Base-by-base conservation (phyloP, 805 yeast species). In the Barnettozyma pratensis region DNA sequence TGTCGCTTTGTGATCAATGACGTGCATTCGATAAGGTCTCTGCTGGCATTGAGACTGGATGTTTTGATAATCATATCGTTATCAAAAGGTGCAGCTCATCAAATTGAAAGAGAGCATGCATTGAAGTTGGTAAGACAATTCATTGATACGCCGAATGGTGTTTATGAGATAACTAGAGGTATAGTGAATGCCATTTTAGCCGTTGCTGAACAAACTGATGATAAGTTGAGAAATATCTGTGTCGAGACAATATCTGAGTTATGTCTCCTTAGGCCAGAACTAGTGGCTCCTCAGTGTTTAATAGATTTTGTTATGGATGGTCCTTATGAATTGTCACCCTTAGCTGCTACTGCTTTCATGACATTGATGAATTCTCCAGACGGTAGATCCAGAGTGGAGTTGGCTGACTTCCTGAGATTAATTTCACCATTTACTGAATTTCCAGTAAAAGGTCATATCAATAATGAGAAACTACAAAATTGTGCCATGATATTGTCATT, bases 81-180 rank as follows among this genome's bases (percentile, higher is more conserved):
- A 34, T 74, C 86, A 1, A 80, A 80, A 44, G 83, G 81, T 26
- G 68, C 74, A 36, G 63, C 79, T 3, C 65, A 60, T 48, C 75
- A 79, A 27, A 64, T 80, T 3, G 96, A 91, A 58, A 76, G 90
- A 51, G 83, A 81, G 42, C 89, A 90, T 58, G 94, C 95, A 0
- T 59, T 92, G 32, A 85, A 84, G 57, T 68, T 89, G 28, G 67
- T 89, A 0, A 72, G 97, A 30, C 70, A 74, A 32, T 79, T 86
- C 49, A 57, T 86, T 3, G 81, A 75, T 37, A 68, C 80, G 3
- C 74, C 72, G 2, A 68, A 62, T 61, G 92, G 89, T 2, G 66
- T 72, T 6, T 64, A 70, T 26, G 75, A 73, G 55, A 59, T 86
- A 14, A 74, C 83, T 0, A 71, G 77, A 14, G 91, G 91, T 0